Evolutionary conservation across 2,329 filamentous ascomycete genomes (phyloP).

Genomic region (Botrytis tulipae): DNA sequence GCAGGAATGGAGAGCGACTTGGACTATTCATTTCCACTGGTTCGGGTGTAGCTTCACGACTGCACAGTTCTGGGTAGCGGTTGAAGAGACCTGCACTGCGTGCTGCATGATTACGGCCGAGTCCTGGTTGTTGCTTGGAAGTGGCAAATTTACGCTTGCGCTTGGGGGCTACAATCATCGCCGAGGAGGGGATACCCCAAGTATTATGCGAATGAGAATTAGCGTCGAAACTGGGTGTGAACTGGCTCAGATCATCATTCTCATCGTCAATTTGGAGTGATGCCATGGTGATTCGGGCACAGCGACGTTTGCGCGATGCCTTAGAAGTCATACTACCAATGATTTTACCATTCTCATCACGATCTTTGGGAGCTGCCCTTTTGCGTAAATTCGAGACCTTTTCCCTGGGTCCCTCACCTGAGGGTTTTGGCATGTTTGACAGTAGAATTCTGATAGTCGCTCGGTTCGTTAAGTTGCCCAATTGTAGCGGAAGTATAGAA

Average conservation of each 20-base stretch:
- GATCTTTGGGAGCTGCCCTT: not conserved
- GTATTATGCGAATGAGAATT: constrained; percentile 20
- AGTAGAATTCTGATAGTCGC: not conserved
- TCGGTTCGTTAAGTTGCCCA: not conserved
- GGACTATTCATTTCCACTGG: constrained; percentile 23
- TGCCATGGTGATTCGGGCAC: constrained; percentile 2
- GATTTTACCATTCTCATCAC: constrained; percentile 1
- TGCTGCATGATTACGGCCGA: not conserved
- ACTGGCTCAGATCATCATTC: constrained; percentile 15
- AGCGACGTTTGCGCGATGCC: constrained; percentile 17
- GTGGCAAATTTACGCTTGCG: constrained; percentile 8
- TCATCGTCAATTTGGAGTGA: constrained; percentile 21
- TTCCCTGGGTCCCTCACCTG: not conserved
- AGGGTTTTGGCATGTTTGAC: not conserved
- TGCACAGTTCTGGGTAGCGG: not conserved
- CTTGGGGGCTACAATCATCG: constrained; percentile 6
- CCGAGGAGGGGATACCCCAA: constrained; percentile 10
- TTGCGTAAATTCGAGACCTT: constrained; percentile 1
- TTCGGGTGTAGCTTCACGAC: not conserved
- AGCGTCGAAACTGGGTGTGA: constrained; percentile 3
- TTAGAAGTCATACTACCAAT: not conserved
- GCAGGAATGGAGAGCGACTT: constrained; percentile 25
- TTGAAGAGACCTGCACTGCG: not conserved
- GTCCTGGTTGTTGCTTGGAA: not conserved
- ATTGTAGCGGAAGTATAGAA: too few species aligned